Conservation (phyloP, 2,329 filamentous ascomycete species). For the Plenodomus biglobosus region DNA sequence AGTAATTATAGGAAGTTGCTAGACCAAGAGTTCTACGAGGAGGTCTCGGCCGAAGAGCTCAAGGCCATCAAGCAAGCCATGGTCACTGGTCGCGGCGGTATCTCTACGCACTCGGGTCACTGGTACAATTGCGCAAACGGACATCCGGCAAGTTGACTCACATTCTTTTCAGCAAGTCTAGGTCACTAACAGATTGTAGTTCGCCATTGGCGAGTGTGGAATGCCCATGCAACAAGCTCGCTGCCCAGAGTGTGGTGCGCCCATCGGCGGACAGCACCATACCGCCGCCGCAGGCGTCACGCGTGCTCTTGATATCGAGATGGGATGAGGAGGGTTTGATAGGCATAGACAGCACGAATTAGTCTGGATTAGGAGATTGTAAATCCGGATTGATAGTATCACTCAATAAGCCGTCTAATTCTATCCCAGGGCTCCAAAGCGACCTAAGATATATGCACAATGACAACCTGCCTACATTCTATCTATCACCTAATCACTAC, state of each 20-base stretch:
- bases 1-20: constrained; percentile 34
- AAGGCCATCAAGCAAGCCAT: constrained; percentile 52
- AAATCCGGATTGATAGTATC: no score
- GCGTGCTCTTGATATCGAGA: no score
- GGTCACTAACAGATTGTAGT: constrained; percentile 25
- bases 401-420: no score
- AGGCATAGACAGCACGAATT: no score
- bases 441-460: no score
- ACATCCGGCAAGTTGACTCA: constrained; percentile 49
- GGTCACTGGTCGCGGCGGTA: constrained; percentile 47
- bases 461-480: no score
- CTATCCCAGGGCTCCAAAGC: no score
- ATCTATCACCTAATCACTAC: no score
- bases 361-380: no score
- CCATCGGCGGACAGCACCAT: constrained; percentile 60
- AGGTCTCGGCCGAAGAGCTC: constrained; percentile 48
- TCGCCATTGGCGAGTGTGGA: constrained; percentile 67
- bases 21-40: constrained; percentile 43
- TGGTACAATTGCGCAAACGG: constrained; percentile 63
- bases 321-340: no score
- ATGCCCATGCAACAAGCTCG: constrained; percentile 63
- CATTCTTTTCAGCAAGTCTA: no score
- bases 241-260: constrained; percentile 64
- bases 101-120: constrained; percentile 54
- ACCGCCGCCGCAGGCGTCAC: constrained; percentile 54